These are phyloP conservation scores for Vinca minor DNA, from an alignment of 257 asterid species.

Conservation along the genomic window DNA sequence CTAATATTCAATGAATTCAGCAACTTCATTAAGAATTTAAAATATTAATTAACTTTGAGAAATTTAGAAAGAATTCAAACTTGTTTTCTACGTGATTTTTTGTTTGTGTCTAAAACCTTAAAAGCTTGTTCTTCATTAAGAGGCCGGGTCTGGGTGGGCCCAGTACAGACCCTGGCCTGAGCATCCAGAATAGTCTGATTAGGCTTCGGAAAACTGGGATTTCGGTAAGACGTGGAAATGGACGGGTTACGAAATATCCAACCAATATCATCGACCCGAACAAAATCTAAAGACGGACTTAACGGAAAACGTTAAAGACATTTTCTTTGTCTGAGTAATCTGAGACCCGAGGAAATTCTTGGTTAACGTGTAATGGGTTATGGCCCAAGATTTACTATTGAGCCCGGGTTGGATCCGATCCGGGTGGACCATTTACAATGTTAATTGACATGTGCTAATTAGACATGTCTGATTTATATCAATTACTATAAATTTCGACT, in stretches of 20 bases:
- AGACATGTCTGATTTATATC: too few relatives aligned
- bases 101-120: conserved; percentile 73
- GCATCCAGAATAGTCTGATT: conserved; percentile 84
- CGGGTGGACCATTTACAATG: too few relatives aligned
- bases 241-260: conserved; percentile 36
- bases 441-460: too few relatives aligned
- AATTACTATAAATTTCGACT: too few relatives aligned
- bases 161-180: conserved; percentile 87
- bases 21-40: neutral
- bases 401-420: too few relatives aligned
- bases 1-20: too few relatives aligned
- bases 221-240: conserved; percentile 64
- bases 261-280: neutral
- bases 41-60: neutral
- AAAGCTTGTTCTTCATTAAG: conserved; percentile 83
- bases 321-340: neutral
- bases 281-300: conserved; percentile 12
- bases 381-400: too few relatives aligned
- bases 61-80: neutral
- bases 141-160: conserved; percentile 91
- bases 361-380: too few relatives aligned
- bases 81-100: conserved; percentile 55
- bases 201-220: conserved; percentile 39
- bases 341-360: neutral
- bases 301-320: neutral